Evolutionary conservation across 345 rosid species (phyloP).

Genomic region (Rhizophora mangle): DNA sequence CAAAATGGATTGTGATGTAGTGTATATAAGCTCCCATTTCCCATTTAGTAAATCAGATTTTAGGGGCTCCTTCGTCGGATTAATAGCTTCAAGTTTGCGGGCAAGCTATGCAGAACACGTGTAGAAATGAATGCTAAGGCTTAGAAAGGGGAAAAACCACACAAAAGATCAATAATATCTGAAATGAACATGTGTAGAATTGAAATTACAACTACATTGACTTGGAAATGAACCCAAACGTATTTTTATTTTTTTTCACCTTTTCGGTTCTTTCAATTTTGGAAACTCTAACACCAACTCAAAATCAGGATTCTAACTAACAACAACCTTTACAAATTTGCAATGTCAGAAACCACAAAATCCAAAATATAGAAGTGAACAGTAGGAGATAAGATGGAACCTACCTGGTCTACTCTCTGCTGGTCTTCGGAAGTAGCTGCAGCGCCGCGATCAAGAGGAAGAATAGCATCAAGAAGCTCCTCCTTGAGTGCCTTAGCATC

Average conservation of each 20-base stretch:
- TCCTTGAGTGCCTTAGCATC: conserved; percentile 58
- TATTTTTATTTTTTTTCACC: too few species aligned
- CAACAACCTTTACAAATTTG: neutral
- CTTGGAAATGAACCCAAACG: too few species aligned
- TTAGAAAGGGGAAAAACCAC: neutral
- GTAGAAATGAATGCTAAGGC: neutral
- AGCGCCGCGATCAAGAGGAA: conserved; percentile 75
- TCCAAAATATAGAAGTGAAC: neutral
- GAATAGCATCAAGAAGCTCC: conserved; percentile 70
- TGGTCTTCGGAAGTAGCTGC: conserved; percentile 76
- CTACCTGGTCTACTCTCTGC: conserved; percentile 65
- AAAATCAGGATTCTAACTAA: neutral
- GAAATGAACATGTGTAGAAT: too few species aligned
- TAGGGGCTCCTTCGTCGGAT: conserved; percentile 69
- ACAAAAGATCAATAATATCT: too few species aligned
- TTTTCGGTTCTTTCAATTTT: too few species aligned
- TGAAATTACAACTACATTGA: too few species aligned
- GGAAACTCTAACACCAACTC: too few species aligned
- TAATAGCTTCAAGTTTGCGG: conserved; percentile 72
- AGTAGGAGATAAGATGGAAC: neutral
- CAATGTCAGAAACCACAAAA: too few species aligned
- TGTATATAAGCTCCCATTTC: conserved; percentile 92
- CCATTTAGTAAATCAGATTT: conserved; percentile 73
- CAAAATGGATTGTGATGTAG: conserved; percentile 78
- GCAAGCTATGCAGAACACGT: conserved; percentile 47